These are phyloP conservation scores for Skeletonema potamos DNA, from an alignment of 108 stramenopile species.

Conservation along the genomic window DNA sequence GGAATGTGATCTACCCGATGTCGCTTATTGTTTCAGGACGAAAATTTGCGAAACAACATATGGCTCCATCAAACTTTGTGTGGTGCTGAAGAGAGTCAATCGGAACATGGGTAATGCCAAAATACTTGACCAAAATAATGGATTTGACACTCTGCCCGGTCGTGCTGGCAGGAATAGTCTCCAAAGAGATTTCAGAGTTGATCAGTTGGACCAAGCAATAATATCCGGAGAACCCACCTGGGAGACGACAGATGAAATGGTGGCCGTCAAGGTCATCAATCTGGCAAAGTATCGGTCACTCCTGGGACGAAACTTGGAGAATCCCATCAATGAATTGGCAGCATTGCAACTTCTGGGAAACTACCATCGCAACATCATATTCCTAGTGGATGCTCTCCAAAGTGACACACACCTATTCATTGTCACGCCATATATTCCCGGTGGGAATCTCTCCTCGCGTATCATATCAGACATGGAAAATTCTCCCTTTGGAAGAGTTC, in stretches of 20 bases:
- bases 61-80: conserved; percentile 33
- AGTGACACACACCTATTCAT: conserved; percentile 55
- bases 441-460: conserved; percentile 50
- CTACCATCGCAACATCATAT: conserved; percentile 37
- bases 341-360: conserved; percentile 55
- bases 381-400: conserved; percentile 37
- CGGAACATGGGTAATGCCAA: not conserved
- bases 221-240: conserved; percentile 15
- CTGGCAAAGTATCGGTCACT: conserved; percentile 30
- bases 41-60: conserved; percentile 39
- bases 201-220: not conserved
- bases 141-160: not conserved
- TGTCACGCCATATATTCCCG: conserved; percentile 46
- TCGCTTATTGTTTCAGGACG: conserved; percentile 32
- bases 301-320: conserved; percentile 40
- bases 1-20: conserved; percentile 19
- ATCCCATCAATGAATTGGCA: conserved; percentile 64
- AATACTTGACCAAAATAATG: not conserved
- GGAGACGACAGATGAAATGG: conserved; percentile 44
- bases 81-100: conserved; percentile 28
- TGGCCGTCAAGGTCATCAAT: conserved; percentile 39
- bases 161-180: not conserved
- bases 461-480: conserved; percentile 22
- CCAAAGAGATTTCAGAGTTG: not conserved
- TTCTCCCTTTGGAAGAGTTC: conserved; percentile 22